Evolutionary conservation across 345 rosid genomes (phyloP), one percentile per base, ranked within the genome.

Genomic region (Isatis tinctoria): DNA sequence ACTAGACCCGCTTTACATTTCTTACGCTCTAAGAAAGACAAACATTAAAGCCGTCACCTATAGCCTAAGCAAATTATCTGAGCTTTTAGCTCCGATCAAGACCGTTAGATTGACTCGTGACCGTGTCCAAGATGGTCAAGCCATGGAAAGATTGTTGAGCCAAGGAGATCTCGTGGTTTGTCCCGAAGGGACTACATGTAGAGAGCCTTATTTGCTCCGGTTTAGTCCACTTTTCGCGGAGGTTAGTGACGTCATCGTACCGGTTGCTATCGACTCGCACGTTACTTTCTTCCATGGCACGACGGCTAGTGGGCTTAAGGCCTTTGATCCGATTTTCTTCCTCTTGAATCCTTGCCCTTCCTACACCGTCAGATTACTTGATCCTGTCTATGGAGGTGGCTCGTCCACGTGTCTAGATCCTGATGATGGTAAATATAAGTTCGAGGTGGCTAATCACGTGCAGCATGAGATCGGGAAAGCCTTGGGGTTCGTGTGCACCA

Each of bases 171-270:
- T 86, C 2, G 85, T 80, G 48, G 81, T 86, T 61, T 86, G 87
- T 56, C 91, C 89, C 1, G 89, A 88, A 78, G 91, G 89, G 14
- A 85, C 93, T 43, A 86, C 91, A 8, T 85, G 91, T 56, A 74
- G 91, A 69, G 89, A 88, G 60, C 89, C 89, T 1, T 86, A 79
- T 47, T 78, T 88, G 65, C 78, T 86, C 7, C 78, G 91, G 70
- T 85, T 86, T 56, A 86, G 91, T 66, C 87, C 93, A 27, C 64
- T 83, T 13, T 88, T 88, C 24, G 77, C 94, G 0, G 91, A 88
- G 74, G 45, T 83, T n/a, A 82, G 79, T 24, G 81, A 79, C 17
- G 66, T 80, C 22, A 85, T 85, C 16, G 82, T 86, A 47, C 88
- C 88, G 1, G 80, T 80, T 35, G 90, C 90, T 60, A 62, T 87